phyloP scores from a whole-genome alignment of 495 filamentous ascomycete genomes.

The Neurospora cerealis region DNA sequence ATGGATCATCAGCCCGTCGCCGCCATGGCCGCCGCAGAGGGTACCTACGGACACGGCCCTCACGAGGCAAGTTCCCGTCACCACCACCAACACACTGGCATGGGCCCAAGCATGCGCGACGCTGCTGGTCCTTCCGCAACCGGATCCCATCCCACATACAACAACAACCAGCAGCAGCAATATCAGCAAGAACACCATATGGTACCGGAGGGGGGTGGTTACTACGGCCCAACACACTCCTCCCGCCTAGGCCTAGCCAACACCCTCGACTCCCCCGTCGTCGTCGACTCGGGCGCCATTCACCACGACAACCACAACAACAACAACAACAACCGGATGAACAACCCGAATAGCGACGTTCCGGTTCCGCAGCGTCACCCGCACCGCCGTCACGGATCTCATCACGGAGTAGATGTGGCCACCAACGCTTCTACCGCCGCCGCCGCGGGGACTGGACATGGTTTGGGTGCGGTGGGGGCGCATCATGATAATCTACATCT shows the following conservation, averaged over 20 bases:
- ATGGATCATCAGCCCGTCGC: conserved; percentile 25
- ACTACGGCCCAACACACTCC: conserved; percentile 24
- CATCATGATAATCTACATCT: background rate
- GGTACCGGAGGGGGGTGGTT: conserved; percentile 22
- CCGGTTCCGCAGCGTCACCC: background rate
- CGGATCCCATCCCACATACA: conserved; percentile 5
- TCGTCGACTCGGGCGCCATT: background rate
- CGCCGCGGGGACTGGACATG: background rate
- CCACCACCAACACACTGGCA: background rate
- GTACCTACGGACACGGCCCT: conserved; percentile 24
- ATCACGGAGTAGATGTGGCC: background rate
- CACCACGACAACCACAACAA: conserved; percentile 10
- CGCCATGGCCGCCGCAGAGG: conserved; percentile 13
- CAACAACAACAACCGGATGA: conserved; percentile 1
- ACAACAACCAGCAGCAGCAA: conserved; percentile 13
- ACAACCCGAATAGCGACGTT: background rate
- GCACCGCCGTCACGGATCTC: background rate
- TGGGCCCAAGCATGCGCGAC: background rate
- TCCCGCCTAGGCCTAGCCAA: conserved; percentile 22
- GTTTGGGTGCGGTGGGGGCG: background rate
- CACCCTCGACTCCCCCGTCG: conserved; percentile 9
- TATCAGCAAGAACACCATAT: conserved; percentile 8
- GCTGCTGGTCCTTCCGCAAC: conserved; percentile 1
- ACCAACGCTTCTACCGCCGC: background rate
- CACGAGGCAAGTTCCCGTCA: conserved; percentile 22